phyloP scores from a whole-genome alignment of 352 stramenopile genomes.

The Globisporangium irregulare region DNA sequence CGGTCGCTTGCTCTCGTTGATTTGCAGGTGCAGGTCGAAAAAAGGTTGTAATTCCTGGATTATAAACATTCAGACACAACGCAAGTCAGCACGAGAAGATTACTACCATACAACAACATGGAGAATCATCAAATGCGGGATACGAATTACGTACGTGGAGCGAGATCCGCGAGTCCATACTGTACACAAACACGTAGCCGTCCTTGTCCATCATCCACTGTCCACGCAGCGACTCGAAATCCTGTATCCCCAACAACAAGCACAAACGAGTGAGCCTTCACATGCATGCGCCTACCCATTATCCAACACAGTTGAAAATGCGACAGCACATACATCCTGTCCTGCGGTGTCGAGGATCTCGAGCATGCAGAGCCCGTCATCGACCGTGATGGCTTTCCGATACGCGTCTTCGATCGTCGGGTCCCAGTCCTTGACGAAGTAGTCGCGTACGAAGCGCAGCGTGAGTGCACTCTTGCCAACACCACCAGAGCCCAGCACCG shows the following conservation, averaged over 20 bases:
- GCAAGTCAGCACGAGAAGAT: background rate
- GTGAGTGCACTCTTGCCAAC: constrained; percentile 91
- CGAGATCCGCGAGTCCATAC: constrained; percentile 86
- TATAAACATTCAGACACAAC: background rate
- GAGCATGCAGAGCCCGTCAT: constrained; percentile 84
- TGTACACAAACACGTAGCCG: constrained; percentile 91
- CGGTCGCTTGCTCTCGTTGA: constrained; percentile 80
- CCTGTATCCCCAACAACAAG: constrained; percentile 25
- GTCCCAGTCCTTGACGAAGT: constrained; percentile 91
- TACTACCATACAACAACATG: background rate
- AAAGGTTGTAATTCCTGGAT: constrained; percentile 81
- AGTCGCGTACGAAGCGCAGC: constrained; percentile 87
- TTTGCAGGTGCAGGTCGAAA: constrained; percentile 86
- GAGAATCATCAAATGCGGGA: background rate
- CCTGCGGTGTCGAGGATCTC: constrained; percentile 90
- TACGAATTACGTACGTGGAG: constrained; percentile 50
- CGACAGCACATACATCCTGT: constrained; percentile 65
- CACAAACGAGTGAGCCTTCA: background rate
- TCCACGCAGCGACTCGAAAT: constrained; percentile 86
- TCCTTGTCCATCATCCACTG: constrained; percentile 93
- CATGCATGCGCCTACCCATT: background rate
- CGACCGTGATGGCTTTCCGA: constrained; percentile 82
- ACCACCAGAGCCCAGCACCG: constrained; percentile 83
- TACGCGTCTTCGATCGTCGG: constrained; percentile 92
- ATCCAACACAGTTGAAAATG: background rate